Percentiles rank a stretch among this genome's conserved stretches.
Evolutionary conservation across 768 basidiomycete genomes (phyloP).

Genomic region (Lentinula edodes): DNA sequence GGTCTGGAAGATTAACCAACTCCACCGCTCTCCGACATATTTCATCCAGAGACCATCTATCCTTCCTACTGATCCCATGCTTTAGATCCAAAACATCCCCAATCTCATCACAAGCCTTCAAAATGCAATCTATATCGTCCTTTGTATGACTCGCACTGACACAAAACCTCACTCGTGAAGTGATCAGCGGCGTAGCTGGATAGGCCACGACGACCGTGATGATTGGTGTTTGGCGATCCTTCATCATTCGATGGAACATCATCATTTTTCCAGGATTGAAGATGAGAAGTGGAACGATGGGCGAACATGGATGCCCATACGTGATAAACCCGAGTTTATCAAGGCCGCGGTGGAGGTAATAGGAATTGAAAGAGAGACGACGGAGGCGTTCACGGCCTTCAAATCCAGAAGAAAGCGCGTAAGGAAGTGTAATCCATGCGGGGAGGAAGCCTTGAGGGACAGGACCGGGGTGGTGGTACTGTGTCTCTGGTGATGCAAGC

Average conservation of each 20-base stretch:
- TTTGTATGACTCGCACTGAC: constrained; percentile 94
- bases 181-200: constrained; percentile 85
- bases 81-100: constrained; percentile 90
- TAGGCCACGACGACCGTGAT: constrained; percentile 88
- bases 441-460: constrained; percentile 64
- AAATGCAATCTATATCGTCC: constrained; percentile 84
- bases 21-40: constrained; percentile 70
- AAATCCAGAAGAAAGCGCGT: constrained; percentile 66
- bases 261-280: constrained; percentile 95
- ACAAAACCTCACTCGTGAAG: constrained; percentile 88
- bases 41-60: constrained; percentile 77
- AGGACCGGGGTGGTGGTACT: constrained; percentile 58
- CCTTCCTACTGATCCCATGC: constrained; percentile 47
- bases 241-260: constrained; percentile 88
- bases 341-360: constrained; percentile 84
- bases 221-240: constrained; percentile 70
- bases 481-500: constrained; percentile 21
- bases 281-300: constrained; percentile 87
- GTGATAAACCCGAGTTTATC: constrained; percentile 95
- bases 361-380: constrained; percentile 92
- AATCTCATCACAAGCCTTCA: constrained; percentile 87
- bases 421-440: constrained; percentile 72
- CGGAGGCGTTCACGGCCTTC: constrained; percentile 82
- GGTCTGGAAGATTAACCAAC: constrained; percentile 42
- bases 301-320: constrained; percentile 86